Percentiles rank a stretch among this genome's conserved stretches.
These are phyloP conservation scores for Vitis cinerea DNA, from an alignment of 164 flowering plant genomes.

Conservation along the genomic window DNA sequence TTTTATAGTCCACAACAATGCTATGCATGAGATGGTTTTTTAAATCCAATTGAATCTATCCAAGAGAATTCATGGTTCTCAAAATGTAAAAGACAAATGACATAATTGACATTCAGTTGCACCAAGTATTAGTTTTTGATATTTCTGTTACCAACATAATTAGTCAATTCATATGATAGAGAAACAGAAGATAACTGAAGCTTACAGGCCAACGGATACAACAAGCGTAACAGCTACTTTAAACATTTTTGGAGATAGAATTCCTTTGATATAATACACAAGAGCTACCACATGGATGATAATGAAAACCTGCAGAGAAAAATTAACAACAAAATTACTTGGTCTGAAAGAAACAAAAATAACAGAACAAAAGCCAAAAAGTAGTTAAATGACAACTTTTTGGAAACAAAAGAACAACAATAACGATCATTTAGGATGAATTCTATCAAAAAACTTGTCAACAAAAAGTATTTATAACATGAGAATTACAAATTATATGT, in stretches of 20 bases:
- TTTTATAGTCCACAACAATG: neutral
- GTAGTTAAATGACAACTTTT: too few relatives aligned
- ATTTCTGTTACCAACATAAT: too few relatives aligned
- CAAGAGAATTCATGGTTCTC: neutral
- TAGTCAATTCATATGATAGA: neutral
- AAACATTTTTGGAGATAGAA: constrained; percentile 91
- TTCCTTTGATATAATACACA: constrained; percentile 89
- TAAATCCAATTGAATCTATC: neutral
- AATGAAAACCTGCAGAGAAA: constrained; percentile 78
- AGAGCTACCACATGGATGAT: constrained; percentile 95
- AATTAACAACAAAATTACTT: constrained; percentile 6
- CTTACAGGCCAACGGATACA: constrained; percentile 90
- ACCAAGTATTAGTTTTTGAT: too few relatives aligned
- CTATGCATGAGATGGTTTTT: neutral
- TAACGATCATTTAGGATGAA: too few relatives aligned
- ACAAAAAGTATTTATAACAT: too few relatives aligned
- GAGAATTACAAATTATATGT: too few relatives aligned
- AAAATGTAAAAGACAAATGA: neutral
- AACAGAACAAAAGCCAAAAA: neutral
- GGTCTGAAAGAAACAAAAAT: neutral
- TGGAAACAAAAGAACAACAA: too few relatives aligned
- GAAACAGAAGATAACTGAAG: constrained; percentile 10
- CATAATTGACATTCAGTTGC: neutral
- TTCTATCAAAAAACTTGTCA: too few relatives aligned
- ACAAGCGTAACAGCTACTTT: constrained; percentile 96